Percentiles rank a stretch among this genome's conserved stretches.
Conservation (phyloP, 768 basidiomycete species). For the Mycena olivaceomarginata region DNA sequence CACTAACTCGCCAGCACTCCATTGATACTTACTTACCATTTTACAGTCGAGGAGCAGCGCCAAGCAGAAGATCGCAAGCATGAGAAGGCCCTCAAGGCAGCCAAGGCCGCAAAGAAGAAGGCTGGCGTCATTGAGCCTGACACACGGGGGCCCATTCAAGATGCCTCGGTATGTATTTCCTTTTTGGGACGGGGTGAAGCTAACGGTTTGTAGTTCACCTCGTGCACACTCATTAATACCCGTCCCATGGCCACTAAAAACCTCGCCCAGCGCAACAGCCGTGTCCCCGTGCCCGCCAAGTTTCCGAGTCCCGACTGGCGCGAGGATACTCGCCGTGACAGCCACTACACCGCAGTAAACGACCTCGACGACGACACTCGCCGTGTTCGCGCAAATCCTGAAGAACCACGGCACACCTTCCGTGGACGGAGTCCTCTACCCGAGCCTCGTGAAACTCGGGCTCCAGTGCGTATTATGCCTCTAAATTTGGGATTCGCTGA, state of each 20-base stretch:
- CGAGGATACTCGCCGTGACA: no score
- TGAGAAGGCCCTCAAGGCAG: not conserved
- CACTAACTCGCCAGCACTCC: no score
- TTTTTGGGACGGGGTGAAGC: no score
- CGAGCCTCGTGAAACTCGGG: no score
- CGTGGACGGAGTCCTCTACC: no score
- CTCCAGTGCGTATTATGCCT: not conserved
- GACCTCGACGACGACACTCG: not conserved
- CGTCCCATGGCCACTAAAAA: constrained; percentile 15
- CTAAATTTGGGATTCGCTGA: not conserved
- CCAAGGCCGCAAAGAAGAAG: not conserved
- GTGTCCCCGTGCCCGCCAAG: constrained; percentile 8
- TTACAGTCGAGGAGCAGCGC: not conserved
- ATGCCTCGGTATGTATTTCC: no score
- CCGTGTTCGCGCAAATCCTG: not conserved
- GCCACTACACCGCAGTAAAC: not conserved
- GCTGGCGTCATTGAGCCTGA: no score
- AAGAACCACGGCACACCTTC: no score
- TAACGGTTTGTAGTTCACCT: constrained; percentile 6
- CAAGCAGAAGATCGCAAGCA: not conserved
- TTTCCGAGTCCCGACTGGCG: constrained; percentile 1
- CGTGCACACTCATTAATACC: constrained; percentile 1
- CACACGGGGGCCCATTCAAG: no score
- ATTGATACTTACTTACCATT: not conserved
- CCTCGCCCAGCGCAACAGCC: constrained; percentile 27